Conservation (phyloP, 345 rosid species). For the Cardamine chenopodiifolia region DNA sequence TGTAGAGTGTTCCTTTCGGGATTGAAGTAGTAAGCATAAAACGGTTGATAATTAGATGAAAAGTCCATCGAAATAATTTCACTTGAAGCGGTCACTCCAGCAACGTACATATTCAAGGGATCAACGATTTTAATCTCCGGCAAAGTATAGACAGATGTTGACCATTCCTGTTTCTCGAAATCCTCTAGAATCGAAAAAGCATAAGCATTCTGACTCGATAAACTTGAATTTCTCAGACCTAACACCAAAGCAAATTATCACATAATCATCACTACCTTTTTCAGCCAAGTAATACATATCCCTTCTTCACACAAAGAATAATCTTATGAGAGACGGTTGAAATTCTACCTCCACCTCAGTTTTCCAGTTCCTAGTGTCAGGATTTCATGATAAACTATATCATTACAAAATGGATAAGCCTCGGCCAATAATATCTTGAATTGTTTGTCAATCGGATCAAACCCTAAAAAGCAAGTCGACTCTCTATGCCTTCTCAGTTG, state of each 20-base stretch:
- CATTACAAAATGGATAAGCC: background rate
- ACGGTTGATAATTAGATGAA: too few species aligned
- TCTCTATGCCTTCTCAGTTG: accelerated
- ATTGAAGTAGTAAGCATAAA: background rate
- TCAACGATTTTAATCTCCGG: background rate
- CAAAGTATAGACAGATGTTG: background rate
- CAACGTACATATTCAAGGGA: background rate
- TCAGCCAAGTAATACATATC: background rate
- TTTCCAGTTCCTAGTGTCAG: background rate
- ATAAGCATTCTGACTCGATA: background rate
- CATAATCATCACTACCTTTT: background rate
- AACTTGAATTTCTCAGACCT: background rate
- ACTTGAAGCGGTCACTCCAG: background rate
- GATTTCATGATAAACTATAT: too few species aligned
- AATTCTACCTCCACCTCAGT: background rate
- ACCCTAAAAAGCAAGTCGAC: background rate
- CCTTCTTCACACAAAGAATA: too few species aligned
- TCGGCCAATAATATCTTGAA: background rate
- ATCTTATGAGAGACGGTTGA: too few species aligned
- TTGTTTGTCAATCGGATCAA: constrained; percentile 22
- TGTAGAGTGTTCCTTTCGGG: background rate
- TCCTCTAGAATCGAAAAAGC: background rate
- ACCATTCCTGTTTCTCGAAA: background rate
- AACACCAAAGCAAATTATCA: background rate
- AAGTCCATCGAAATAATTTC: too few species aligned